Evolutionary conservation across 306 rosid genomes (phyloP).

Genomic region (Sophora flavescens): DNA sequence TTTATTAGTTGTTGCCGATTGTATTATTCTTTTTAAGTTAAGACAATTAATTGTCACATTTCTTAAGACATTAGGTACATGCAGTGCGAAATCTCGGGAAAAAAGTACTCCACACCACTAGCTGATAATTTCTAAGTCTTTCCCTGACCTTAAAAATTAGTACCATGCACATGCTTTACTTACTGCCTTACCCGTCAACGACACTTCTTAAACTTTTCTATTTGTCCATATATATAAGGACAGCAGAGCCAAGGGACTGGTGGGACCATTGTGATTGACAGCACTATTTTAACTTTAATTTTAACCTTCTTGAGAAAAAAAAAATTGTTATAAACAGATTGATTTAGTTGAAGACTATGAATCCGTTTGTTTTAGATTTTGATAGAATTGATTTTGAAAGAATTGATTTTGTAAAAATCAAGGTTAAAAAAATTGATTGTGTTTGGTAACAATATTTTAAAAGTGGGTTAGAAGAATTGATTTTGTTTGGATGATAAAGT

Average conservation of each 20-base stretch:
- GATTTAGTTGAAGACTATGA: no score
- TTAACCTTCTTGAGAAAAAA: neutral
- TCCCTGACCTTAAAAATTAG: neutral
- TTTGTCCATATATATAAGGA: neutral
- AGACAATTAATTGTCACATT: neutral
- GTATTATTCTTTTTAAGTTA: neutral
- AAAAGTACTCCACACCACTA: neutral
- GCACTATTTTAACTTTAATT: neutral
- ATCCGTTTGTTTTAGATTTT: no score
- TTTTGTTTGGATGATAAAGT: no score
- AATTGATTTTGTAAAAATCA: no score
- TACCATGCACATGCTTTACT: conserved; percentile 19
- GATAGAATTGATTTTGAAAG: no score
- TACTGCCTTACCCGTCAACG: neutral
- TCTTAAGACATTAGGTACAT: neutral
- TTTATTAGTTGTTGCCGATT: no score
- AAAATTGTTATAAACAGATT: no score
- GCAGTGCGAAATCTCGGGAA: neutral
- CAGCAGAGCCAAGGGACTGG: neutral
- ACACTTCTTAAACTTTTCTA: neutral
- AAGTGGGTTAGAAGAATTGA: no score
- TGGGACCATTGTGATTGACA: conserved; percentile 22
- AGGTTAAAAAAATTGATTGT: no score
- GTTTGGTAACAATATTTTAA: no score
- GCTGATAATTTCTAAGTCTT: neutral